Base-by-base conservation (phyloP, 257 asterid species). In the Hygrophila difformis region DNA sequence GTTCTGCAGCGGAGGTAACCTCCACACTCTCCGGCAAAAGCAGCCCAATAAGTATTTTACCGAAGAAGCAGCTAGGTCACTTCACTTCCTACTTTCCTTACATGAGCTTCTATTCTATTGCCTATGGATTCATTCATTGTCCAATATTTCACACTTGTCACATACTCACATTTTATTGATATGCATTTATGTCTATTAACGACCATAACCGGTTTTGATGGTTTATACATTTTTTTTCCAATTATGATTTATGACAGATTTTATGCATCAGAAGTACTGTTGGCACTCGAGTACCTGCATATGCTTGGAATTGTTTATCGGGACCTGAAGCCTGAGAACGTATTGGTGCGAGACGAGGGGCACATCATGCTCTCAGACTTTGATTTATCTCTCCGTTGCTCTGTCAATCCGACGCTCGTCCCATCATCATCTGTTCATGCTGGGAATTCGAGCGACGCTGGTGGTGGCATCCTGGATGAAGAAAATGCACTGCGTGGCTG, bases 331-430 rank as follows among this genome's bases (percentile, higher is more conserved):
- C 96, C 96, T 3, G 96, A 85, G 52, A 85, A 85, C 38, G 85
- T 85, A 18, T 61, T 82, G 3, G 94, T 85, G 2, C 49, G 95
- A 61, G 91, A 73, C 11, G 87, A 74, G 47, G 95, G 95, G 6
- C 95, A 85, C 47, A 81, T 85, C 34, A 85, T 85, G 95, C 79
- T 85, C 6, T 85, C 93, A 1, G 95, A 85, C 40, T 85, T 78
- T n/a, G 95, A 85, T 64, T 66, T 85, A 2, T 85, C 95, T 0
- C 82, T 85, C 6, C 93, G 84, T 6, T 85, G 96, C 75, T 76
- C 86, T 0, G 94, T 82, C 44, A 59, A 58, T 49, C 96, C 96
- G 12, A 85, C 94, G 0, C 94, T 85, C 1, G 96, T 85, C 1
- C 82, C 78, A 38, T 78, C 96, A 5, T 76, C 95, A 3, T 76